These are phyloP conservation scores for Penicillium sp. DNA, from an alignment of 2,329 filamentous ascomycete genomes.

Conservation along the genomic window DNA sequence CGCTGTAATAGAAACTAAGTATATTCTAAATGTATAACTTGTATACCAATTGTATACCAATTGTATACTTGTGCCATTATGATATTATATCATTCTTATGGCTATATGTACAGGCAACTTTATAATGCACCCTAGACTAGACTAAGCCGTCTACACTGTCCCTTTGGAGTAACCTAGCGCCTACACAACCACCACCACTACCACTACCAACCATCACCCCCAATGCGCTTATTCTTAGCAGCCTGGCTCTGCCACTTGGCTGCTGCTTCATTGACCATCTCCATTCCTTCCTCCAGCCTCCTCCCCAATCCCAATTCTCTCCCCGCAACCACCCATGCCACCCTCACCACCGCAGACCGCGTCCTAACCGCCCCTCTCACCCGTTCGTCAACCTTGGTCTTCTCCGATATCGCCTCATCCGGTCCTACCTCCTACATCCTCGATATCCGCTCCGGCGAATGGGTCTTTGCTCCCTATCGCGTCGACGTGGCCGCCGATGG, in stretches of 20 bases:
- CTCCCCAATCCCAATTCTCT: constrained; percentile 43
- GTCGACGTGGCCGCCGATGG: constrained; percentile 57
- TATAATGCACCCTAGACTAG: too few relatives aligned
- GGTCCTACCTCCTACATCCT: constrained; percentile 63
- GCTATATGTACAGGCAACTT: too few relatives aligned
- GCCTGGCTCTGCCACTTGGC: constrained; percentile 16
- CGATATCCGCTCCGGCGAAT: constrained; percentile 67
- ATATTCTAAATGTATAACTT: too few relatives aligned
- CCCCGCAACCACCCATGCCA: constrained; percentile 47
- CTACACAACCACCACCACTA: not conserved
- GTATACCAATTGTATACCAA: too few relatives aligned
- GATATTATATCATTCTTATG: too few relatives aligned
- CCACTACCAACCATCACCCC: not conserved
- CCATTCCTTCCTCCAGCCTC: constrained; percentile 39
- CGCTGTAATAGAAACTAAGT: constrained; percentile 1
- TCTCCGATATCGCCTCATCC: constrained; percentile 58
- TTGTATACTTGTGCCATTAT: too few relatives aligned
- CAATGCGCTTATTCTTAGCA: constrained; percentile 17
- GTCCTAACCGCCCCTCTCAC: constrained; percentile 59
- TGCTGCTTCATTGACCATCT: constrained; percentile 33
- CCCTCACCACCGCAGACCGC: constrained; percentile 49
- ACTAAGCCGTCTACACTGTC: too few relatives aligned
- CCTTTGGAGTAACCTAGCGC: too few relatives aligned
- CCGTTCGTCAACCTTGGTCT: constrained; percentile 65
- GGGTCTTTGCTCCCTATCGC: constrained; percentile 71